Evolutionary conservation across 148 eudicot genomes (phyloP).

Genomic region (Agrostemma githago): DNA sequence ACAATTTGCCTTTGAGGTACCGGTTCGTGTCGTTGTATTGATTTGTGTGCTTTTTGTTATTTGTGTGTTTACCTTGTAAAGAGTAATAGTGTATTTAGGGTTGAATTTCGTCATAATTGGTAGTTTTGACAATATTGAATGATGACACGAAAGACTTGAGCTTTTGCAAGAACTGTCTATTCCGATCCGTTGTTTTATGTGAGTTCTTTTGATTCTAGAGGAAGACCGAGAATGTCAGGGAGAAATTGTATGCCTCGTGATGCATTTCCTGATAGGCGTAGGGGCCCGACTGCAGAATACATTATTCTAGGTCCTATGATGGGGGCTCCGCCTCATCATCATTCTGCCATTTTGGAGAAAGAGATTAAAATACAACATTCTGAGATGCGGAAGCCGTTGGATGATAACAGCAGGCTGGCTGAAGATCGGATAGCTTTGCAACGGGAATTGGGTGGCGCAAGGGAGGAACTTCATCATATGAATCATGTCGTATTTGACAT

Average conservation of each 20-base stretch:
- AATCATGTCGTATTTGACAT: constrained; percentile 61
- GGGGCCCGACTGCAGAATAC: constrained; percentile 52
- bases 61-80: too few relatives aligned
- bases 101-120: background rate
- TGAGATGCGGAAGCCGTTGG: constrained; percentile 74
- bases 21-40: too few relatives aligned
- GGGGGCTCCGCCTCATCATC: constrained; percentile 63
- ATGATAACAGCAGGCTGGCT: constrained; percentile 73
- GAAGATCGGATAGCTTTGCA: constrained; percentile 77
- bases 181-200: constrained; percentile 1
- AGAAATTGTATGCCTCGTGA: constrained; percentile 76
- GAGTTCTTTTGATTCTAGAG: constrained; percentile 14
- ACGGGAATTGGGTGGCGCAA: constrained; percentile 68
- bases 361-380: constrained; percentile 77
- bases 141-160: background rate
- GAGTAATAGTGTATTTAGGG: background rate
- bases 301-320: constrained; percentile 49
- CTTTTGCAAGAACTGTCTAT: background rate
- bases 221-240: constrained; percentile 54
- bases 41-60: too few relatives aligned
- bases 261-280: constrained; percentile 62
- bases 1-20: too few relatives aligned
- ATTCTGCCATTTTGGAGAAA: constrained; percentile 86
- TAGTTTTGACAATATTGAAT: too few relatives aligned
- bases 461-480: constrained; percentile 76